Percentiles rank a stretch among this genome's conserved stretches.
Conservation (phyloP, 1,139 yeast species). For the Diutina sp. region DNA sequence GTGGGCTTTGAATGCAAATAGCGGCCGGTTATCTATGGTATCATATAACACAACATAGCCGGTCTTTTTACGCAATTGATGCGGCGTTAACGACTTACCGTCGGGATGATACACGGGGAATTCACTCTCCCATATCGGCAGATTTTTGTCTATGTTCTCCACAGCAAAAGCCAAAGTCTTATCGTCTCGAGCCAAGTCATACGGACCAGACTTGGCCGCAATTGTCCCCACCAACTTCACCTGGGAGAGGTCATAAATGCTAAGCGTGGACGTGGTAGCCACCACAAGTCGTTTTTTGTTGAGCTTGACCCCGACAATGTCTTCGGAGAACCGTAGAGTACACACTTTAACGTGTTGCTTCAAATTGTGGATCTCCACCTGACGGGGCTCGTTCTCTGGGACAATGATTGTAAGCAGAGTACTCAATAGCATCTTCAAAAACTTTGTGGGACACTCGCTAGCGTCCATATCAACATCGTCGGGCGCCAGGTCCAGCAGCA, state of each 20-base stretch:
- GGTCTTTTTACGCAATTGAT: neutral
- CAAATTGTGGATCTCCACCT: conserved; percentile 49
- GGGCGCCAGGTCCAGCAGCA: conserved; percentile 1
- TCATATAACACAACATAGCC: neutral
- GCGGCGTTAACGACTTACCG: neutral
- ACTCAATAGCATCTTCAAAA: conserved; percentile 43
- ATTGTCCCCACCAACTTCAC: neutral
- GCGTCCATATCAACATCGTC: neutral
- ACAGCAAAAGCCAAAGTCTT: neutral
- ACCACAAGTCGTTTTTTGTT: conserved; percentile 57
- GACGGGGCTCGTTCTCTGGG: conserved; percentile 25
- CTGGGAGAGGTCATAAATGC: neutral
- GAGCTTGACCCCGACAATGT: conserved; percentile 47
- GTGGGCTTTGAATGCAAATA: conserved; percentile 1
- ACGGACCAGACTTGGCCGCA: neutral
- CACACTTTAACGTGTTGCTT: conserved; percentile 59
- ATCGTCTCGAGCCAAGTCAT: neutral
- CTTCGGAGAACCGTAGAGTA: conserved; percentile 55
- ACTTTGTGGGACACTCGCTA: neutral
- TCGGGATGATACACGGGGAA: neutral
- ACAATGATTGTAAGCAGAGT: conserved; percentile 59
- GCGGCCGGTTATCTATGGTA: neutral
- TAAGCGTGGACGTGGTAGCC: neutral
- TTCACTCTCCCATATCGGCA: neutral
- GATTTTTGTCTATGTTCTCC: neutral